phyloP scores from a whole-genome alignment of 106 monocot genomes.

The Phalaenopsis equestris region DNA sequence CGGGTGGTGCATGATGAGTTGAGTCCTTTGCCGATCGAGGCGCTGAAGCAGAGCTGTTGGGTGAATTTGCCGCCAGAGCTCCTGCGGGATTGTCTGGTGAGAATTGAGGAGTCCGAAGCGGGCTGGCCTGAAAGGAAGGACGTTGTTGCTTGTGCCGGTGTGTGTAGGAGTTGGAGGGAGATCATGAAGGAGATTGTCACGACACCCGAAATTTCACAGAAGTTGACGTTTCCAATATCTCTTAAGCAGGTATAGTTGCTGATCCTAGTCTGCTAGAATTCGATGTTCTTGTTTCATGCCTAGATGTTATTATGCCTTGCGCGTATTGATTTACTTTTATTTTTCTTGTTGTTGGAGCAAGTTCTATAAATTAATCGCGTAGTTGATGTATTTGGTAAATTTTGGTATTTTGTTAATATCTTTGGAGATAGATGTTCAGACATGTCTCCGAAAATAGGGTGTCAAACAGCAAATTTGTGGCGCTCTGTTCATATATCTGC shows the following conservation, averaged over 20 bases:
- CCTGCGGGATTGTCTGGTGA: conserved; percentile 59
- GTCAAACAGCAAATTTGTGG: not conserved
- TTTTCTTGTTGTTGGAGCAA: not conserved
- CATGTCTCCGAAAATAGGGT: not conserved
- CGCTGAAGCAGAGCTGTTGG: conserved; percentile 56
- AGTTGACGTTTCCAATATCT: conserved; percentile 80
- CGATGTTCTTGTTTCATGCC: too few relatives aligned
- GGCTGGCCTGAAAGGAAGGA: conserved; percentile 64
- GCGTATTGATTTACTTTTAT: not conserved
- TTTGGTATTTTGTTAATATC: not conserved
- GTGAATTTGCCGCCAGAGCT: conserved; percentile 80
- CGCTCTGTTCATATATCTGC: not conserved
- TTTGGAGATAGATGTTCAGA: not conserved
- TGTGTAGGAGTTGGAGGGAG: conserved; percentile 85
- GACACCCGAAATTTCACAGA: conserved; percentile 60
- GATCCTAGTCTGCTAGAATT: not conserved
- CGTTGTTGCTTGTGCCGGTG: conserved; percentile 83
- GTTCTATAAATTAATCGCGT: not conserved
- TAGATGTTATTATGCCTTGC: not conserved
- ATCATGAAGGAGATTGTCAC: conserved; percentile 87
- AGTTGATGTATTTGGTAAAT: not conserved
- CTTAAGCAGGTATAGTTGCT: conserved; percentile 59
- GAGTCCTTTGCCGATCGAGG: conserved; percentile 17
- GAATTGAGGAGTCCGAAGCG: conserved; percentile 62
- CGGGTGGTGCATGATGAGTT: conserved; percentile 27